Conservation (phyloP, 495 filamentous ascomycete genomes). For the Tuber borchii region DNA sequence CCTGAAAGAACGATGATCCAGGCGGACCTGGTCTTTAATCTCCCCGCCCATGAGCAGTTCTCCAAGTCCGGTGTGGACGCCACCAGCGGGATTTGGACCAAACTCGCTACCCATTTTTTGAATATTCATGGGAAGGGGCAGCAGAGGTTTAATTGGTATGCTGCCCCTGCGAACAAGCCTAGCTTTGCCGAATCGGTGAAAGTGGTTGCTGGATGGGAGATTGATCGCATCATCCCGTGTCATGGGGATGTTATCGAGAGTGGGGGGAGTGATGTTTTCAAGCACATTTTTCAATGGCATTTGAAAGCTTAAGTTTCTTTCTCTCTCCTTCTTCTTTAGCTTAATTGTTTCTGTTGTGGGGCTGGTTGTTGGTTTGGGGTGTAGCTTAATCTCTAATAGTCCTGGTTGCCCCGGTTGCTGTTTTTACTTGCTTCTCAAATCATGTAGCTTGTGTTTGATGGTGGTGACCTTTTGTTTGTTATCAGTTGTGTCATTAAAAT, state of each 20-base stretch:
- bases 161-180: constrained; percentile 49
- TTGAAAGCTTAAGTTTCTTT: constrained; percentile 44
- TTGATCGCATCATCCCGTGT: constrained; percentile 80
- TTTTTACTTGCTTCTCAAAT: background rate
- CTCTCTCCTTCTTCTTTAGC: background rate
- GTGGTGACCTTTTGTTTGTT: background rate
- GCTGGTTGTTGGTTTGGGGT: background rate
- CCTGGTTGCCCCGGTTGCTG: background rate
- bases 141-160: constrained; percentile 79
- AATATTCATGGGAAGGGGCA: constrained; percentile 59
- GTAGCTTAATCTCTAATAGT: background rate
- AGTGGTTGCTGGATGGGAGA: constrained; percentile 73
- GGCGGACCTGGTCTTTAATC: constrained; percentile 86
- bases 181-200: constrained; percentile 62
- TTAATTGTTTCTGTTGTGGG: background rate
- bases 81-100: constrained; percentile 56
- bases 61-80: constrained; percentile 51
- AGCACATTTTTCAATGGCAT: constrained; percentile 81
- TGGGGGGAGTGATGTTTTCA: constrained; percentile 67
- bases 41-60: constrained; percentile 84
- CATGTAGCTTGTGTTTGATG: background rate
- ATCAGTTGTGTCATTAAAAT: background rate
- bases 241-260: constrained; percentile 87
- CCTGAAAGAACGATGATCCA: constrained; percentile 68
- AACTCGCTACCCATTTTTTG: constrained; percentile 56